Base-by-base conservation (phyloP, 768 basidiomycete genomes). In the Royoungia palumana region DNA sequence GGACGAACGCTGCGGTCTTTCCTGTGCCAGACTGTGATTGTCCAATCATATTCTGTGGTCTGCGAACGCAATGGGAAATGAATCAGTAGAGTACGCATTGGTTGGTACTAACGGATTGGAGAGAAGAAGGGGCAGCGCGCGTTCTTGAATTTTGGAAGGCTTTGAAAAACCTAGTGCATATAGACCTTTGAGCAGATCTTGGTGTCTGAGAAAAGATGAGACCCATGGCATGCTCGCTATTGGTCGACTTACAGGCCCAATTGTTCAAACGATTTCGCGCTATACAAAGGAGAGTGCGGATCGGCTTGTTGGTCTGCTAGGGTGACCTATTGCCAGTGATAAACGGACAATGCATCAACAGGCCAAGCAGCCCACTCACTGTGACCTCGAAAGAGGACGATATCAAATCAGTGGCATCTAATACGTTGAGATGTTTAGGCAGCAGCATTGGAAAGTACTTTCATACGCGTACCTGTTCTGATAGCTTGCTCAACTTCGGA, bases 1-100 rank as follows among this genome's bases (percentile, higher is more conserved):
- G 76, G 12, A 94, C 91, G 66, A 99, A 99, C 10, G 96, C 96
- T 5, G 96, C 96, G 3, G 96, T 98, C 74, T 99, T 99, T 41
- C 96, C 96, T 9, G 96, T 99, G 34, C 96, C 96, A 28, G 96
- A 98, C 63, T 99, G 96, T 44, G 94, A 98, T 72, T 99, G 96
- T 16, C 94, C 96, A 64, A 98, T 98, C 87, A 98, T 94, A 70
- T 98, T 98, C 44, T 85, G 87, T 11, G 95, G 88, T n/a, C 95
- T 99, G 34, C 19, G 8, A 42, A 46, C 34, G 22, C 2, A 28
- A 30, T 21, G 14, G 63, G n/a, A 54, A 30, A 47, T 16, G 34
- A n/a, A 36, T 49, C 17, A 45, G 59, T 17, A 42, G 24, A 35
- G 42, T 25, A 44, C 22, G 13, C 32, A 35, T 37, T 5, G 3